A percentile compares a stretch with the other conserved stretches of the same genome.
Conservation (phyloP, 306 rosid species). For the Cicer chorassanicum region DNA sequence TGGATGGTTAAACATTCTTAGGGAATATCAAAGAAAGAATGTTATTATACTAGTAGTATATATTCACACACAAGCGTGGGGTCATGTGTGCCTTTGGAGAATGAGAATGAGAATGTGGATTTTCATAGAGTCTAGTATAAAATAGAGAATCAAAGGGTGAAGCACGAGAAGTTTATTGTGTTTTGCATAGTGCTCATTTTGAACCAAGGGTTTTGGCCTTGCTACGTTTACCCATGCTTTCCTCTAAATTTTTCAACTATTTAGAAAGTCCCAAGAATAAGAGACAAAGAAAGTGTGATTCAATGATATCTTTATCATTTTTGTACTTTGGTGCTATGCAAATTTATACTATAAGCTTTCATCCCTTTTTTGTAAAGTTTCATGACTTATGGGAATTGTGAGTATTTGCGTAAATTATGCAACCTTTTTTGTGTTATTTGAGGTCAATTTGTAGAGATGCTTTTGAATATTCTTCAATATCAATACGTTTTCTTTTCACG, state of each 20-base stretch:
- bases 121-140: conserved; percentile 44
- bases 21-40: conserved; percentile 55
- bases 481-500: conserved; percentile 29
- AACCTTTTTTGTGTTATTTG: conserved; percentile 47
- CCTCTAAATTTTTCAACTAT: conserved; percentile 46
- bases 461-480: conserved; percentile 47
- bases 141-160: conserved; percentile 37
- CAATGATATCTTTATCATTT: conserved; percentile 64
- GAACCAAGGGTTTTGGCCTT: conserved; percentile 57
- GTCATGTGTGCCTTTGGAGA: conserved; percentile 21
- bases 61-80: conserved; percentile 31
- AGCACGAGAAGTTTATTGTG: conserved; percentile 60
- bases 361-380: conserved; percentile 43
- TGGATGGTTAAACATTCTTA: conserved; percentile 36
- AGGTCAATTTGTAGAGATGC: conserved; percentile 46
- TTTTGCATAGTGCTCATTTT: conserved; percentile 53
- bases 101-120: conserved; percentile 52
- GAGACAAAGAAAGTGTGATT: conserved; percentile 61
- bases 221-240: conserved; percentile 38
- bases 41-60: conserved; percentile 52
- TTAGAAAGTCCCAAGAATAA: conserved; percentile 58
- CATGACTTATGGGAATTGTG: conserved; percentile 53
- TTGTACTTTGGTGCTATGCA: conserved; percentile 47
- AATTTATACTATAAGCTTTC: conserved; percentile 38
- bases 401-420: conserved; percentile 45